Evolutionary conservation across 768 basidiomycete species (phyloP), one percentile per base, ranked within the genome.

Genomic region (Boletus vermiculosoides): DNA sequence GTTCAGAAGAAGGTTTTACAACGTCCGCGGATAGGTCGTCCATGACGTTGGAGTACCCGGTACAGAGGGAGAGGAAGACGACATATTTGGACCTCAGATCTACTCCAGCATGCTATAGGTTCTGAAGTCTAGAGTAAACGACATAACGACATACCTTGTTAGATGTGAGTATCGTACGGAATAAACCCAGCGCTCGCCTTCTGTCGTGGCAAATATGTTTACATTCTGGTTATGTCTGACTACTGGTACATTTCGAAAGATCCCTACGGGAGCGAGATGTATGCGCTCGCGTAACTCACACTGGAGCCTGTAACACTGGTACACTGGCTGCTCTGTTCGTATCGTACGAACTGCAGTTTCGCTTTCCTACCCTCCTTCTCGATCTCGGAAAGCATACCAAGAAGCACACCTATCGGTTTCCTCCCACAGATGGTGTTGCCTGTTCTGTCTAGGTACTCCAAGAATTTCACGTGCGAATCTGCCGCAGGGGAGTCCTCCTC

Each of bases 341-440:
- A 99, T 62, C 87, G 78, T 23, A 97, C 92, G 85, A 93, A 99
- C 60, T 84, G 83, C 50, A 94, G 70, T 23, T 72, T 77, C 61
- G 60, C 49, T 28, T 57, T 63, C 57, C 55, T 66, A 45, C 70
- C 54, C 31, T 73, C 71, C 48, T 74, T 73, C 70, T 85, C 83
- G 56, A 95, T 68, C 5, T 72, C 73, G 6, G 83, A 64, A 48
- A 98, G 70, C 8, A 92, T 87, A 0, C 91, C 91, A 16, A 98
- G 77, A 2, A 99, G 76, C 5, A 98, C 91, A 0, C 94, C 92
- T 50, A 99, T 98, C 1, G 97, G 94, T 65, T 98, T 94, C 39
- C 97, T 80, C 4, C 97, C 97, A 68, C 97, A 99, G 45, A 99
- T 97, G 0, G 97, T 98, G 74, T 99, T 99, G 74, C 87, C 84